phyloP scores from a whole-genome alignment of 192 early-diverging fungal species.

The Coemansia sp. region DNA sequence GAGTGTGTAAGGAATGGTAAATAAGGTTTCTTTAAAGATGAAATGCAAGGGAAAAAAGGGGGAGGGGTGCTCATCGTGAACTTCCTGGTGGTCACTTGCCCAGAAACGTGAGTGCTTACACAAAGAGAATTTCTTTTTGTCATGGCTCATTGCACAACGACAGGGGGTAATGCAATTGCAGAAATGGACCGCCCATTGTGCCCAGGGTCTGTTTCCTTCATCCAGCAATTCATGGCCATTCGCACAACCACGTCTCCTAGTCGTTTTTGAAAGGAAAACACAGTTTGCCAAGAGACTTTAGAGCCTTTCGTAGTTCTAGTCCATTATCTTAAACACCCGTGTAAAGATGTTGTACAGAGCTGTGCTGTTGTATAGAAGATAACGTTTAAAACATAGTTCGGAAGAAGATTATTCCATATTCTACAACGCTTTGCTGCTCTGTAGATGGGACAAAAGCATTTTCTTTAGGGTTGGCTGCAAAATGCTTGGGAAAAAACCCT shows the following conservation, averaged over 20 bases:
- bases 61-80: background rate
- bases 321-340: background rate
- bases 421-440: background rate
- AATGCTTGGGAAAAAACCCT: background rate
- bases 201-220: background rate
- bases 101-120: background rate
- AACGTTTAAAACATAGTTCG: background rate
- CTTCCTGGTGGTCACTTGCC: background rate
- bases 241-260: background rate
- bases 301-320: background rate
- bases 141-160: background rate
- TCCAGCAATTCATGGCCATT: background rate
- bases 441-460: background rate
- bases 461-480: background rate
- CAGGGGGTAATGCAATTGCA: background rate
- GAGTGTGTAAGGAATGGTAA: background rate
- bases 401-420: background rate
- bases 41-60: background rate
- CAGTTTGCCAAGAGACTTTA: background rate
- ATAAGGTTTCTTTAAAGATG: constrained; percentile 2
- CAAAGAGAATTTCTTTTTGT: background rate
- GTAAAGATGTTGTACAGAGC: background rate
- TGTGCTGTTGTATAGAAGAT: background rate
- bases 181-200: background rate
- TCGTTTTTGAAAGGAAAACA: background rate